A percentile compares a stretch with the other conserved stretches of the same genome.
phyloP scores from a whole-genome alignment of 2,329 filamentous ascomycete genomes.

The Xylaria sp. region DNA sequence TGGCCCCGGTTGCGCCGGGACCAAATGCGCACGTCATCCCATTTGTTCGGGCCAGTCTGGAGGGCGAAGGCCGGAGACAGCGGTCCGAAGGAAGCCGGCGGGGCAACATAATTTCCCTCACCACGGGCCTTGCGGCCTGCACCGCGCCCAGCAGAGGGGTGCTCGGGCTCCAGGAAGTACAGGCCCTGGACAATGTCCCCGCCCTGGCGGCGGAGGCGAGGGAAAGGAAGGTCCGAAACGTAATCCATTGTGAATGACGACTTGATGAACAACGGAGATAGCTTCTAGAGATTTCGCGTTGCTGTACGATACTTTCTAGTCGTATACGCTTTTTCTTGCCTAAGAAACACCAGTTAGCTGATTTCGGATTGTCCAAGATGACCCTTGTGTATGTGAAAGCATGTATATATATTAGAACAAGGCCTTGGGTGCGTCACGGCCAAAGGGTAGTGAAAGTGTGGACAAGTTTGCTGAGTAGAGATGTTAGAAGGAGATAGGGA shows the following conservation, averaged over 20 bases:
- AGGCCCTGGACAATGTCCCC: not conserved
- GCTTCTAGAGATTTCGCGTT: not conserved
- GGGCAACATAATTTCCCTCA: not conserved
- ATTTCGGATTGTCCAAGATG: not conserved
- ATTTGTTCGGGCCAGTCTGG: not conserved
- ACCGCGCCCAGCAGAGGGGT: constrained; percentile 1
- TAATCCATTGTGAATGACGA: too few relatives aligned
- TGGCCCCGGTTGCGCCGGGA: constrained; percentile 13
- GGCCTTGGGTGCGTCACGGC: not conserved
- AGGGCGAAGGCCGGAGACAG: not conserved
- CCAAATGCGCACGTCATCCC: not conserved
- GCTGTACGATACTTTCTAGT: too few relatives aligned
- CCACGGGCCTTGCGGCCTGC: not conserved
- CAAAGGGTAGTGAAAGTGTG: not conserved
- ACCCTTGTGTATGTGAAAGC: not conserved
- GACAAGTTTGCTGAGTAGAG: not conserved
- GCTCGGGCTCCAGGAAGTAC: constrained; percentile 17
- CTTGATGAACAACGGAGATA: too few relatives aligned
- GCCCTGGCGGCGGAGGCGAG: constrained; percentile 1
- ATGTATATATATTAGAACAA: not conserved
- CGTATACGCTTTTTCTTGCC: too few relatives aligned
- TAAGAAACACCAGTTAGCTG: not conserved
- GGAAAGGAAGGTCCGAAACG: constrained; percentile 7
- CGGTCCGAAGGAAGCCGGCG: constrained; percentile 5
- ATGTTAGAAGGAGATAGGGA: too few relatives aligned